These are phyloP conservation scores for Sporothrix dimorphospora DNA, from an alignment of 2,329 filamentous ascomycete species.

Conservation along the genomic window DNA sequence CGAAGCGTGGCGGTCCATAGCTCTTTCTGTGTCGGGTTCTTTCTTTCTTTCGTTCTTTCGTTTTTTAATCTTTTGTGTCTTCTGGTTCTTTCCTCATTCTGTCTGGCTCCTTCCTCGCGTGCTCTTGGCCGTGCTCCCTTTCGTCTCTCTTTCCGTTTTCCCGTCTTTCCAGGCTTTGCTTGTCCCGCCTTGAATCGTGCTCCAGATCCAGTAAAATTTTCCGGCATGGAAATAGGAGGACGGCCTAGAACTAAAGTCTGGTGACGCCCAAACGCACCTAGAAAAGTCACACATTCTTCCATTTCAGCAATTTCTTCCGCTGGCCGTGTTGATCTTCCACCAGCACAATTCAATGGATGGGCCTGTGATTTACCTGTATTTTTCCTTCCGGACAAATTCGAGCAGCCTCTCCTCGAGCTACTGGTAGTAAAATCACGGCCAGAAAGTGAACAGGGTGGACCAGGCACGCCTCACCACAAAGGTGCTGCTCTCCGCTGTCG, in stretches of 20 bases:
- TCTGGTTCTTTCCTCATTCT: not conserved
- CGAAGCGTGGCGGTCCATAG: constrained; percentile 7
- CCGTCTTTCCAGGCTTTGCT: not conserved
- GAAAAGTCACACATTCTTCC: not conserved
- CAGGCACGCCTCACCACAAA: not conserved
- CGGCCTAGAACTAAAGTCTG: not conserved
- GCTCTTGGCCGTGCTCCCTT: not conserved
- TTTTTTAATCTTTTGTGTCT: not conserved
- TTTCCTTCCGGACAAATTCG: not conserved
- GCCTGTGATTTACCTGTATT: not conserved
- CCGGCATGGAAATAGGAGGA: not conserved
- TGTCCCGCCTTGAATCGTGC: not conserved
- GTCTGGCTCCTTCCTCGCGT: not conserved
- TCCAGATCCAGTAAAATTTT: constrained; percentile 17
- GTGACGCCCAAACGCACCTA: not conserved
- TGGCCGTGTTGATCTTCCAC: not conserved
- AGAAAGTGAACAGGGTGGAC: not conserved
- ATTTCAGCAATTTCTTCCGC: constrained; percentile 13
- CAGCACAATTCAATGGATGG: not conserved
- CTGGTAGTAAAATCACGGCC: not conserved
- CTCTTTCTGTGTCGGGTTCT: constrained; percentile 2
- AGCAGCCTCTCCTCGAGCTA: not conserved
- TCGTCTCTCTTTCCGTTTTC: not conserved
- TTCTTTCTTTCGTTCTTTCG: not conserved
- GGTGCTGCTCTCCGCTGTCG: not conserved